Base-by-base conservation (phyloP, 805 yeast species). In the Priceomyces medius region DNA sequence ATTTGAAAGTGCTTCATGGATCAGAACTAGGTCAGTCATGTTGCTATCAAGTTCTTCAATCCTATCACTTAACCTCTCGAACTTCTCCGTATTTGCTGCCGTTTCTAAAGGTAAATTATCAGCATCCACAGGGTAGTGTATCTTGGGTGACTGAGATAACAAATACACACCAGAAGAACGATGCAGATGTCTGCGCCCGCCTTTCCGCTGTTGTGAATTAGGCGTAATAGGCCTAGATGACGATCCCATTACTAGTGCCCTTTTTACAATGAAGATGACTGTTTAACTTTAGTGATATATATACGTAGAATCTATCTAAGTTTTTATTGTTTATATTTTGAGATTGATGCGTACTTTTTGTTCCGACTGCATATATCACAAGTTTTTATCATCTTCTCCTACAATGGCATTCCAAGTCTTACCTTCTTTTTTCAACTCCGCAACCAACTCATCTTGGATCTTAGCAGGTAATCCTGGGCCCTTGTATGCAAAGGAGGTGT, bases 401-500 rank as follows among this genome's bases (percentile, higher is more conserved):
- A 87, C 71, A 38, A 88, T 81, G 59, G 88, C 79, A 61, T 73
- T 70, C 98, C 98, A 91, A 2, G 88, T 82, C 63, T 81, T 82
- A 6, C 88, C 91, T 56, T 83, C 90, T 51, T 75, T 80, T 41
- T 68, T 66, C 55, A 91, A 72, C 59, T 84, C 71, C 5, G 21
- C 52, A 1, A 60, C 58, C 45, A 71, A 56, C 44, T 71, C 74
- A 48, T 68, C 72, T 51, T 72, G 59, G 37, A 71, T 64, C 43
- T 67, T 67, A 12, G 66, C 66, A 2, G 74, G 85, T 40, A 87
- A 68, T 2, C 95, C 96, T 0, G 97, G 97, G 1, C 98, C 98
- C 57, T 80, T 81, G 71, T 88, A 91, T 0, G 95, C 97, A 61
- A 87, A 87, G 1, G 95, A 81, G 2, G 98, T 90, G 68, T 89